phyloP scores from a whole-genome alignment of 2,329 filamentous ascomycete genomes.

The Fusarium euwallaceae region DNA sequence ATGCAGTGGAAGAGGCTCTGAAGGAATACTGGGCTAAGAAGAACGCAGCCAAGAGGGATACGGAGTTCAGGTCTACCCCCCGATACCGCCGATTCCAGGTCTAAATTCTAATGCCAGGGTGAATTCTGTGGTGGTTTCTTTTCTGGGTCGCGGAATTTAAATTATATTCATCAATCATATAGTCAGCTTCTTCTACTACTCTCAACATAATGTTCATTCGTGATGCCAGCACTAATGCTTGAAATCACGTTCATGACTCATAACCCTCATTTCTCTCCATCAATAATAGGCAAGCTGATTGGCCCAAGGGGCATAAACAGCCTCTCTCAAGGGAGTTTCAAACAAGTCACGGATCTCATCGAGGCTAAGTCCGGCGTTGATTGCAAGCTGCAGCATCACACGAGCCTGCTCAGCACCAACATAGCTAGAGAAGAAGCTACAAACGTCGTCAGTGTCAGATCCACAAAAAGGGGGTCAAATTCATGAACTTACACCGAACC shows the following conservation, averaged over 20 bases:
- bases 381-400: constrained; percentile 50
- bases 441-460: background rate
- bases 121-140: background rate
- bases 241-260: background rate
- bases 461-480: background rate
- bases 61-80: background rate
- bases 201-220: too few species aligned
- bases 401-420: constrained; percentile 48
- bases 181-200: too few species aligned
- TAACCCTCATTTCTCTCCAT: background rate
- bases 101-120: background rate
- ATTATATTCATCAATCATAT: background rate
- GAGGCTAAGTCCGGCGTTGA: constrained; percentile 46
- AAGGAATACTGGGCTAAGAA: constrained; percentile 7
- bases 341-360: constrained; percentile 48
- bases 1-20: constrained; percentile 5
- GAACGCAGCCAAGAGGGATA: constrained; percentile 1
- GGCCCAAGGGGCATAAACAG: background rate
- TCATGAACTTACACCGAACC: constrained; percentile 21
- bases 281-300: background rate
- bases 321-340: constrained; percentile 36
- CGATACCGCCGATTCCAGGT: constrained; percentile 4
- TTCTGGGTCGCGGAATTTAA: background rate
- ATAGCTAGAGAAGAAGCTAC: constrained; percentile 46
- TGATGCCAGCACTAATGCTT: background rate